Conservation (phyloP, 192 early-diverging fungal species). For the Radiomyces spectabilis region DNA sequence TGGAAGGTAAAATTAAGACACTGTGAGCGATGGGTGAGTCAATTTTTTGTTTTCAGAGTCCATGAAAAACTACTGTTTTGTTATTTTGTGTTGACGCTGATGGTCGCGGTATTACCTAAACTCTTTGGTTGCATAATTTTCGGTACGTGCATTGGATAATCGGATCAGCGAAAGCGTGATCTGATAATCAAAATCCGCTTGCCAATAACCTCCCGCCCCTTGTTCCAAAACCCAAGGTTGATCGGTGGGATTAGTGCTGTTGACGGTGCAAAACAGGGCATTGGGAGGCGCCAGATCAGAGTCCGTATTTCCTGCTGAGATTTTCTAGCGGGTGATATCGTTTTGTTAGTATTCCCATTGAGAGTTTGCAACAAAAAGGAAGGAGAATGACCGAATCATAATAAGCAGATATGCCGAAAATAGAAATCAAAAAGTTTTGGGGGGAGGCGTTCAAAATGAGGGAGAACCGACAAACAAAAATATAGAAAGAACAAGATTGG, state of each 20-base stretch:
- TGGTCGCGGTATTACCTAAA: too few species aligned
- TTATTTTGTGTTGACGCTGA: too few species aligned
- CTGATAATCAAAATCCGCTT: slow-evolving; percentile 44
- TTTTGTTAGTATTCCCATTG: too few species aligned
- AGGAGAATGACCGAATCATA: too few species aligned
- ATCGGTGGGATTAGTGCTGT: slow-evolving; percentile 4
- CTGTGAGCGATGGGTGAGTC: slow-evolving; percentile 20
- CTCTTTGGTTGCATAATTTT: slow-evolving; percentile 53
- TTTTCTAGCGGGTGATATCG: too few species aligned
- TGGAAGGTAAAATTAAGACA: slow-evolving; percentile 47
- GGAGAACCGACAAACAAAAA: background rate
- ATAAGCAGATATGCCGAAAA: background rate
- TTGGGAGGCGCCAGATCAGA: slow-evolving; percentile 33
- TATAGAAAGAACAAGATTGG: background rate
- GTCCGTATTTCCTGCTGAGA: slow-evolving; percentile 47
- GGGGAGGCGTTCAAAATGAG: background rate
- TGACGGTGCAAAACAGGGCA: slow-evolving; percentile 16
- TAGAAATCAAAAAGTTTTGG: background rate
- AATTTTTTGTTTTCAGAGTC: too few species aligned
- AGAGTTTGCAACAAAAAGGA: too few species aligned
- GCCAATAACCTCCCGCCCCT: slow-evolving; percentile 60
- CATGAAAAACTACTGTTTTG: too few species aligned
- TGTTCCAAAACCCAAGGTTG: slow-evolving; percentile 67
- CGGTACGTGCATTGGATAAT: slow-evolving; percentile 49
- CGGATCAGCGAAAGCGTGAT: slow-evolving; percentile 58